Conservation (phyloP, 1,284 basidiomycete species). For the Leccinum subrobustum region DNA sequence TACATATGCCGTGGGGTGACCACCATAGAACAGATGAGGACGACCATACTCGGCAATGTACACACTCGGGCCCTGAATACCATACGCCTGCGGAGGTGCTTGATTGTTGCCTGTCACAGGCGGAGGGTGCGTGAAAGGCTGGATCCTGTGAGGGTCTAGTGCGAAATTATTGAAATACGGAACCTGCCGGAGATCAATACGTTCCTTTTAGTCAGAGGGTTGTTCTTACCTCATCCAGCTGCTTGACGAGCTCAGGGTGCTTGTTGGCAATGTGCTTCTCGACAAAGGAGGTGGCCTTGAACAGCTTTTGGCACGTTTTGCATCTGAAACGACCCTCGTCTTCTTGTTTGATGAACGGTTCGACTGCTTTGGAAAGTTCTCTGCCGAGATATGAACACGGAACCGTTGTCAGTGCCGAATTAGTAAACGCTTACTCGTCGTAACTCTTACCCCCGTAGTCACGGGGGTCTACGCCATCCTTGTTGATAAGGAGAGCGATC, state of each 20-base stretch:
- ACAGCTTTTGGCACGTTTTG: slow-evolving; percentile 91
- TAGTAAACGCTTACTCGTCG: slow-evolving; percentile 69
- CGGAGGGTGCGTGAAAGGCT: slow-evolving; percentile 80
- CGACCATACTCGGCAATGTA: slow-evolving; percentile 49
- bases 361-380: slow-evolving; percentile 76
- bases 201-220: slow-evolving; percentile 14
- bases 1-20: slow-evolving; percentile 39
- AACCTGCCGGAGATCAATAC: slow-evolving; percentile 49
- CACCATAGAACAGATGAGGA: slow-evolving; percentile 43
- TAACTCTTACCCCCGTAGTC: slow-evolving; percentile 87
- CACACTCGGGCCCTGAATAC: slow-evolving; percentile 58
- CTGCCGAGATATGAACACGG: slow-evolving; percentile 40
- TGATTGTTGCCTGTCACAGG: slow-evolving; percentile 60
- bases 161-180: slow-evolving; percentile 92
- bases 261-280: slow-evolving; percentile 94
- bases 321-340: slow-evolving; percentile 95
- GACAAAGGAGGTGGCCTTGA: slow-evolving; percentile 93
- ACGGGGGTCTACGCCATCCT: slow-evolving; percentile 75
- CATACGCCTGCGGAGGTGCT: slow-evolving; percentile 76
- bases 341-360: slow-evolving; percentile 86
- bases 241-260: slow-evolving; percentile 77
- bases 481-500: slow-evolving; percentile 73
- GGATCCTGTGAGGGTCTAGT: slow-evolving; percentile 88
- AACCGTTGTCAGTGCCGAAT: slow-evolving; percentile 8
- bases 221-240: slow-evolving; percentile 67